Conservation (phyloP, 169 alveolate species). For the Amoebophrya sp. region DNA sequence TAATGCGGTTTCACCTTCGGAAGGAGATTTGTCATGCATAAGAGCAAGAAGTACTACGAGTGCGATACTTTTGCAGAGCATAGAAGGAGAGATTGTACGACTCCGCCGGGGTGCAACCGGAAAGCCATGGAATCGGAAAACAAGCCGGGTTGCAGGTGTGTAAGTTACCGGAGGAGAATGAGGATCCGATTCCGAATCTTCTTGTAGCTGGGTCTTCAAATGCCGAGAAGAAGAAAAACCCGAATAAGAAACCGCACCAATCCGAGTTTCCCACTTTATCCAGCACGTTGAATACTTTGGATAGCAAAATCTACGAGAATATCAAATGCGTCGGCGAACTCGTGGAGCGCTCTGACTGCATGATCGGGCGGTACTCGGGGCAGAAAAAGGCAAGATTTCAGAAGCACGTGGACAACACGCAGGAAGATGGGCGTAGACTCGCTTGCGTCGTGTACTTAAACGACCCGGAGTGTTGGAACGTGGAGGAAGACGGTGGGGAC, state of each 20-base stretch:
- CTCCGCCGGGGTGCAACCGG: constrained; percentile 16
- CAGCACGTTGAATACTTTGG: not conserved
- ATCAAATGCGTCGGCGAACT: not conserved
- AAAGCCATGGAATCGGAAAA: too few species aligned
- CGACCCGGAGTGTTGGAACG: not conserved
- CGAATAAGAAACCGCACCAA: too few species aligned
- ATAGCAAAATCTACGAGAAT: not conserved
- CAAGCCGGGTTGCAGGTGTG: not conserved
- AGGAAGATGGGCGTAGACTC: not conserved
- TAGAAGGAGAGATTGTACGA: not conserved
- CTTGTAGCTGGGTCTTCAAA: too few species aligned
- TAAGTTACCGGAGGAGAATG: not conserved
- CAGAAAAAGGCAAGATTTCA: not conserved
- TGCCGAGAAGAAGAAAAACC: too few species aligned
- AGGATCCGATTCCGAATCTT: too few species aligned
- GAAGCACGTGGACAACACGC: not conserved
- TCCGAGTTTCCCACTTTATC: not conserved
- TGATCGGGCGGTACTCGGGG: not conserved
- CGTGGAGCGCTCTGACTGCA: constrained; percentile 12
- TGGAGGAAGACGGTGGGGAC: not conserved
- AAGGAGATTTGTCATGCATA: too few species aligned
- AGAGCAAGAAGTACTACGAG: too few species aligned
- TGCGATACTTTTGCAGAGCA: too few species aligned
- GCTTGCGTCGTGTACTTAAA: not conserved
- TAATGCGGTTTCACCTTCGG: too few species aligned